Evolutionary conservation across 192 early-diverging fungal species (phyloP).

Genomic region (Jimgerdemannia lactiflua): DNA sequence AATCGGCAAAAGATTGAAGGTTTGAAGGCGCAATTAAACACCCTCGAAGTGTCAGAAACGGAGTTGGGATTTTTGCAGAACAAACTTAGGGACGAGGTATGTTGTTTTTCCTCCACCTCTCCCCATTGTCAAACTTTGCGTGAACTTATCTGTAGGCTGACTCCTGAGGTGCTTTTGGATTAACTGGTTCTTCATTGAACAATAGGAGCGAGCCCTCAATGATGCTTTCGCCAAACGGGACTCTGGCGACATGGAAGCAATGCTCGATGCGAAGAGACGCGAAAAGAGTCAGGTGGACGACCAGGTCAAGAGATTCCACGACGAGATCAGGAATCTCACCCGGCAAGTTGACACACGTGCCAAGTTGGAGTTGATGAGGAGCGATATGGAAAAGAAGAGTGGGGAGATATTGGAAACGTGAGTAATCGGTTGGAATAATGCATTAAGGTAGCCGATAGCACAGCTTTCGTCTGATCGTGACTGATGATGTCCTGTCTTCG

Average conservation of each 20-base stretch:
- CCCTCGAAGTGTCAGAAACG: slow-evolving; percentile 26
- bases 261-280: slow-evolving; percentile 8
- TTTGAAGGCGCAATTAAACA: slow-evolving; percentile 21
- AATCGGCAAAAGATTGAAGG: slow-evolving; percentile 29
- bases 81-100: too few relatives aligned
- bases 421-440: background rate
- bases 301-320: slow-evolving; percentile 30
- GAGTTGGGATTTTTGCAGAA: slow-evolving; percentile 21
- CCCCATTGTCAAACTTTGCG: too few relatives aligned
- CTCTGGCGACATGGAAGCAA: slow-evolving; percentile 12
- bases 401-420: background rate
- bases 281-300: slow-evolving; percentile 29
- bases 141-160: too few relatives aligned
- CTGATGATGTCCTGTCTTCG: too few relatives aligned
- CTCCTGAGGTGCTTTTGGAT: too few relatives aligned
- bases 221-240: slow-evolving; percentile 24
- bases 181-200: too few relatives aligned
- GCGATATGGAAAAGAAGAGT: slow-evolving; percentile 40
- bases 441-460: background rate
- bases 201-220: slow-evolving; percentile 34
- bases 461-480: too few relatives aligned
- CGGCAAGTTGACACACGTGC: slow-evolving; percentile 61
- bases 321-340: slow-evolving; percentile 60
- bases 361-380: slow-evolving; percentile 50
- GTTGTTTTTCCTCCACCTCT: too few relatives aligned